Base-by-base conservation (phyloP, 2,329 filamentous ascomycete genomes). In the Aspergillus pseudoviridinutans region DNA sequence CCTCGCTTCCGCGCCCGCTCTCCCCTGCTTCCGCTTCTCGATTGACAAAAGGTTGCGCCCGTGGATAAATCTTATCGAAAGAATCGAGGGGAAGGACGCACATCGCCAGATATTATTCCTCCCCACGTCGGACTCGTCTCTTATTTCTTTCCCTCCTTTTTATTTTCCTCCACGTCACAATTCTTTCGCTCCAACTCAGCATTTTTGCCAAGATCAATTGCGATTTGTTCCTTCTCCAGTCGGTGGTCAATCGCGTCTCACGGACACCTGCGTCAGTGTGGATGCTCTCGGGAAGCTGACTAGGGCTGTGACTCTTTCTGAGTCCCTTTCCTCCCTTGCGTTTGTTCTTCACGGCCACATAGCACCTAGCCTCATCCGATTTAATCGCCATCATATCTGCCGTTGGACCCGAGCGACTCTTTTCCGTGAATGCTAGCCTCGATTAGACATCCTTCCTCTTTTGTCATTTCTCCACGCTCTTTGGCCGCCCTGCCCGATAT, bases 191-290 rank as follows among this genome's bases (percentile, higher is more conserved):
- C 41, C 56, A 57, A 57, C 55, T 62, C 60, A 64, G 59, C 65
- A 65, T 66, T 63, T 54, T 60, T 64, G 64, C 65, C 65, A 67
- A 67, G 64, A 47, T 47, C 24, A 24, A 7, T 24, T 54, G 56
- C 58, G 49, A 50, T 55, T 54, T 57, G 54, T 58, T 58, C 58
- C 44, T 25, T 47, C 44, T 24, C 44, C 44, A 47, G 44, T 47
- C 57, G 57, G 55, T 62, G 49, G 61, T 61, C 64, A 63, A 66
- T 61, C 56, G 63, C 59, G 57, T 62, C 58, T 61, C 55, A 59
- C 64, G 65, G 65, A 62, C 65, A 61, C 64, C 64, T 66, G 65
- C 64, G 63, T 67, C 63, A 61, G 58, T 62, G 55, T 56, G 62
- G 57, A 56, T 57, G 57, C 56, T 56, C 54, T 59, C 38, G 42